Evolutionary conservation across 176 grass and related monocot species (phyloP).

Genomic region (Areca catechu): DNA sequence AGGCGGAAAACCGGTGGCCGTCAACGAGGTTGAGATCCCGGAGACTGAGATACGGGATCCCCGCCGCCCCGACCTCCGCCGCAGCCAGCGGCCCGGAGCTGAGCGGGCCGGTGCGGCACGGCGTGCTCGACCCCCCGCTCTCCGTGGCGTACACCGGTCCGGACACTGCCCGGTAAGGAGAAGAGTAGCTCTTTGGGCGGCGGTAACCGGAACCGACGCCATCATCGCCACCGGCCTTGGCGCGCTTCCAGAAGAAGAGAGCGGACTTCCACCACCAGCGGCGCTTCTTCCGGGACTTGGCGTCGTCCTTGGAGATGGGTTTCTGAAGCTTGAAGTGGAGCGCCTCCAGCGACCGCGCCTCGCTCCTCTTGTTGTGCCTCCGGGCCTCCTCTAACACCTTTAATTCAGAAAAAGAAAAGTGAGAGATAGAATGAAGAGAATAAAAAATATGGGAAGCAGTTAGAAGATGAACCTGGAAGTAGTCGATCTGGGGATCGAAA

Average conservation of each 20-base stretch:
- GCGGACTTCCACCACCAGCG: slow-evolving; percentile 50
- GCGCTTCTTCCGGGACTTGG: slow-evolving; percentile 17
- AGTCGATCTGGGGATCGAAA: slow-evolving; percentile 33
- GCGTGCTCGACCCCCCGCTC: not conserved
- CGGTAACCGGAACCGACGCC: not conserved
- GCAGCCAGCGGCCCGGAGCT: slow-evolving; percentile 23
- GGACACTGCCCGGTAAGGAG: not conserved
- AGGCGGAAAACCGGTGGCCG: not conserved
- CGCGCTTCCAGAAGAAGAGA: slow-evolving; percentile 37
- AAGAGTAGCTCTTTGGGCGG: not conserved
- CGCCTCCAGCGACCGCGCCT: slow-evolving; percentile 12
- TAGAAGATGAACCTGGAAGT: slow-evolving; percentile 9
- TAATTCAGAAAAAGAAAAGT: not conserved
- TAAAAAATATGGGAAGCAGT: not conserved
- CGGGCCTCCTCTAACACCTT: slow-evolving; percentile 14
- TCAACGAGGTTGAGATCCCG: slow-evolving; percentile 10
- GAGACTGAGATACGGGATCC: slow-evolving; percentile 35
- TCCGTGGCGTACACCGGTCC: not conserved
- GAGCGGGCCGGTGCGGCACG: slow-evolving; percentile 24
- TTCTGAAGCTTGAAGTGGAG: slow-evolving; percentile 44
- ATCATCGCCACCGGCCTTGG: not conserved
- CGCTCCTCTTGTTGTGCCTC: not conserved
- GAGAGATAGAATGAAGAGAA: not conserved
- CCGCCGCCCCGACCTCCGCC: slow-evolving; percentile 24
- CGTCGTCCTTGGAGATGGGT: slow-evolving; percentile 30